Evolutionary conservation across 164 flowering plant species (phyloP), one percentile per base, ranked within the genome.

Genomic region (Tetracentron sinense): DNA sequence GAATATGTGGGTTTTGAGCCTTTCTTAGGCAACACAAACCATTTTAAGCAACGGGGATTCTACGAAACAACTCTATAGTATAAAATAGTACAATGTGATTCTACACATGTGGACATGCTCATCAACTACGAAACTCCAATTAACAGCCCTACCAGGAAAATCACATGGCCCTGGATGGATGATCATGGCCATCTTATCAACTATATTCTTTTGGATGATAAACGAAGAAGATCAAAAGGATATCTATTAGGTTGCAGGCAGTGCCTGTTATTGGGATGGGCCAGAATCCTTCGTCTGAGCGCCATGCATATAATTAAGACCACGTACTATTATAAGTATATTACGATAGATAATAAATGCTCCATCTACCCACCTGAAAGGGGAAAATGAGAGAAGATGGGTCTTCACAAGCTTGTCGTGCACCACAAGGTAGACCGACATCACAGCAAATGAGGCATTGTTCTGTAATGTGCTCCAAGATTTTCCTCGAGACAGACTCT

Each of bases 361-460:
- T 8, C 44, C 11, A 38, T 38, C 44, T 47, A 56, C 75, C 28
- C 27, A 88, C 98, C 96, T 94, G 98, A 68, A 94, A 94, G 42
- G 97, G 93, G 54, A 94, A 94, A 77, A 91, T 94, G 63, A 91
- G 88, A 60, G 95, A 78, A 42, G 92, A 82, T 17, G 93, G 88
- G 63, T 90, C 92, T 68, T 79, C 77, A 74, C 98, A 94, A 29
- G 85, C 87, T 74, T 80, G 89, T 64, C 87, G 81, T 60, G 96
- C 96, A 74, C 85, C 77, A 62, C 98, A 94, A 23, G 90, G 87
- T 51, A 87, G 65, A 63, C 97, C 98, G 10, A 75, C 83, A 74
- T 94, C 98, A 78, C 94, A 89, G 75, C 98, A 94, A 42, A 87
- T 64, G 30, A 94, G 95, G 74, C 98, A 94, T 28, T 82, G 86